Percentiles rank a stretch among this genome's conserved stretches.
Evolutionary conservation across 768 basidiomycete species (phyloP).

Genomic region (Tephrocybe sp.): DNA sequence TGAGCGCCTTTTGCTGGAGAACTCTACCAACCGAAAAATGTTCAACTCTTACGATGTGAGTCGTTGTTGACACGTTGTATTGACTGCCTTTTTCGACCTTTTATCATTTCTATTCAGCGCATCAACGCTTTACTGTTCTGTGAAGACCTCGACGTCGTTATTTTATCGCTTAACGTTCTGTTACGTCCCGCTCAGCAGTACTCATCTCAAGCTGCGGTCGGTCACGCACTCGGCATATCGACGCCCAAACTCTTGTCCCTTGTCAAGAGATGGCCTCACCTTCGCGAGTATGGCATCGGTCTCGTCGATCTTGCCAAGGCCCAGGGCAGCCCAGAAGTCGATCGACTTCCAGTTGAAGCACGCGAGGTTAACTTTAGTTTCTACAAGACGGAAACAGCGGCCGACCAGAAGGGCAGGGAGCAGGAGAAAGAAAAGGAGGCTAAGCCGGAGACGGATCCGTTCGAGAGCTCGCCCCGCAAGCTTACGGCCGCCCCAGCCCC

Average conservation of each 20-base stretch:
- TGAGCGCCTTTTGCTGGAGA: constrained; percentile 87
- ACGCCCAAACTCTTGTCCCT: constrained; percentile 79
- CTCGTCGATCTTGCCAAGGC: constrained; percentile 68
- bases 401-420: constrained; percentile 38
- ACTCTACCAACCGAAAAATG: constrained; percentile 96
- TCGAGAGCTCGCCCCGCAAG: constrained; percentile 53
- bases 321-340: constrained; percentile 49
- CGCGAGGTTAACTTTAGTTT: constrained; percentile 81
- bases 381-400: constrained; percentile 56
- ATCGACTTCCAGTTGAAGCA: constrained; percentile 66
- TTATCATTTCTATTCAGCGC: constrained; percentile 50
- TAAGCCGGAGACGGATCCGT: constrained; percentile 41
- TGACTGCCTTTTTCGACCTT: constrained; percentile 7
- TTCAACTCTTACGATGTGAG: constrained; percentile 96
- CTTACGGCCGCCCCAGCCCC: constrained; percentile 28
- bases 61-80: constrained; percentile 16
- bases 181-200: constrained; percentile 96
- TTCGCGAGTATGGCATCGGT: constrained; percentile 77
- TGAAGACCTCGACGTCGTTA: constrained; percentile 85
- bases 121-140: constrained; percentile 85
- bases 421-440: constrained; percentile 44
- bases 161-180: constrained; percentile 78
- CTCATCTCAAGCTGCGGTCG: constrained; percentile 81
- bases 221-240: constrained; percentile 78
- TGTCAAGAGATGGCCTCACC: constrained; percentile 79